A percentile compares a stretch with the other conserved stretches of the same genome.
Evolutionary conservation across 495 filamentous ascomycete species (phyloP).

Genomic region (Xylaria scruposa): DNA sequence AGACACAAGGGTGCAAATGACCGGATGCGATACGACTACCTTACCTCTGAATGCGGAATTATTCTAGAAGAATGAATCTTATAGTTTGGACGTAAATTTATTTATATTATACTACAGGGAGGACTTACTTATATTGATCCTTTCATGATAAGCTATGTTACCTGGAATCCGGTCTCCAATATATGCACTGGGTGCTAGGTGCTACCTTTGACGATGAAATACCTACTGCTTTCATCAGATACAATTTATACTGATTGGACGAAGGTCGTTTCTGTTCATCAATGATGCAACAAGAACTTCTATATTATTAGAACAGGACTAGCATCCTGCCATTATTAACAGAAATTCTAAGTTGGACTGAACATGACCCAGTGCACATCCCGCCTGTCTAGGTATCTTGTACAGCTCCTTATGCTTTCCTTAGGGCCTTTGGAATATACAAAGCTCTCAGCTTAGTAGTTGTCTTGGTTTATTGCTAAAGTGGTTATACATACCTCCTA

Average conservation of each 20-base stretch:
- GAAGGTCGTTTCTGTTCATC: neutral
- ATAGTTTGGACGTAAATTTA: neutral
- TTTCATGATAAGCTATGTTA: constrained; percentile 1
- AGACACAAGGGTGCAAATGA: constrained; percentile 13
- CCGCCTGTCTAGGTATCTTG: neutral
- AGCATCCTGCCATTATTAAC: neutral
- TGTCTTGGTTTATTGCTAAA: neutral
- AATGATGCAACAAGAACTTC: neutral
- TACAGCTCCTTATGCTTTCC: neutral
- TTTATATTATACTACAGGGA: neutral
- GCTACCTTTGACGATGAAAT: neutral
- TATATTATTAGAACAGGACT: neutral
- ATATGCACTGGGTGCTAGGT: neutral
- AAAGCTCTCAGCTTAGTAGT: neutral
- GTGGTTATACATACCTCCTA: neutral
- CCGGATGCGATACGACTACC: neutral
- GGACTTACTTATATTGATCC: neutral
- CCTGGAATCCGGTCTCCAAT: neutral
- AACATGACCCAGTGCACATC: neutral
- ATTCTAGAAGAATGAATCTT: constrained; percentile 6
- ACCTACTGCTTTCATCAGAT: neutral
- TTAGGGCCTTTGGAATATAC: constrained; percentile 1
- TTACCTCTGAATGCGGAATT: constrained; percentile 1
- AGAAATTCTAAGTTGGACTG: neutral
- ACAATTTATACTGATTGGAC: neutral